Conservation (phyloP, 2,329 filamentous ascomycete species). For the Phaeosphaeria sp. region DNA sequence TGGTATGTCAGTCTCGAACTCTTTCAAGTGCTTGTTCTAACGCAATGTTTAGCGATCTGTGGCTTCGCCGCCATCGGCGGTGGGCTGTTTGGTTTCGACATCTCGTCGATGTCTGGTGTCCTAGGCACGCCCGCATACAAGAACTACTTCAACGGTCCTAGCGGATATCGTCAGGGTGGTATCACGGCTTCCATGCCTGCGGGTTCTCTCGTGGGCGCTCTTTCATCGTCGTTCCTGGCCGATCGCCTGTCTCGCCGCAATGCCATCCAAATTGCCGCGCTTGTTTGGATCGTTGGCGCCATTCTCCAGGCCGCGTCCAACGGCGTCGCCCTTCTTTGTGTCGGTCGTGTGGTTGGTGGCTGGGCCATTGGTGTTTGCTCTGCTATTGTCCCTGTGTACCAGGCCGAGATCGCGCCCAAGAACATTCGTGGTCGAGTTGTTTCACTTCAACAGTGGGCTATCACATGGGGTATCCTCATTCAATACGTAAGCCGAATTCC, state of each 20-base stretch:
- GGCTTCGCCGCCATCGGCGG: conserved; percentile 65
- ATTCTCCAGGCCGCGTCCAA: conserved; percentile 49
- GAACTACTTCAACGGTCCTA: conserved; percentile 46
- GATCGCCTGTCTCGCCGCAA: conserved; percentile 53
- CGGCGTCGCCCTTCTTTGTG: conserved; percentile 52
- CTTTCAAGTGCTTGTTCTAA: neutral
- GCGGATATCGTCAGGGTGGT: conserved; percentile 46
- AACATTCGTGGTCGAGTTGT: conserved; percentile 64
- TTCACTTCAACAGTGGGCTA: conserved; percentile 72
- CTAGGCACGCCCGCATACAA: conserved; percentile 47
- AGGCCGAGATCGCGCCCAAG: conserved; percentile 75
- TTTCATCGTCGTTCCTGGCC: conserved; percentile 55
- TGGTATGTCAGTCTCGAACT: conserved; percentile 17
- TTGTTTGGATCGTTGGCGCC: conserved; percentile 57
- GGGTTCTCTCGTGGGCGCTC: conserved; percentile 56
- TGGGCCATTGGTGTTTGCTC: conserved; percentile 87
- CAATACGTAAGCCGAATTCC: conserved; percentile 55
- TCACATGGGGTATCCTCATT: conserved; percentile 71
- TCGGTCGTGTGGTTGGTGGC: conserved; percentile 76
- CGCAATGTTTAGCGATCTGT: conserved; percentile 50
- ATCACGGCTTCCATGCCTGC: conserved; percentile 57
- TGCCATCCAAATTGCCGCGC: conserved; percentile 52
- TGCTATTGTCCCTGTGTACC: conserved; percentile 91
- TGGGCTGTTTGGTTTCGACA: conserved; percentile 49
- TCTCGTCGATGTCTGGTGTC: conserved; percentile 49